Percentiles rank a stretch among this genome's conserved stretches.
phyloP scores from a whole-genome alignment of 352 stramenopile genomes.

The Pythium pectinolyticum region DNA sequence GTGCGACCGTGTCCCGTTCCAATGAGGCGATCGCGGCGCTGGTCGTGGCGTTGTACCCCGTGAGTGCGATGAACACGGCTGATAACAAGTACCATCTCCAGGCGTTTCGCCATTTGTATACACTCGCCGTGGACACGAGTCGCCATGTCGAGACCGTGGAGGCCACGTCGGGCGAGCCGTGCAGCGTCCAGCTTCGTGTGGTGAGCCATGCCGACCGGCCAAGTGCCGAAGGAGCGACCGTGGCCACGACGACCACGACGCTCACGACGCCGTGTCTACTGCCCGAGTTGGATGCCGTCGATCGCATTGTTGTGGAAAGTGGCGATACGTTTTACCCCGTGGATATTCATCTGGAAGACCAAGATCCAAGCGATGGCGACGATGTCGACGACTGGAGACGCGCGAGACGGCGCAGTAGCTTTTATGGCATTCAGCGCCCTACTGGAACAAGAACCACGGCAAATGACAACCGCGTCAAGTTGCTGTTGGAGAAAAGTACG shows the following conservation, averaged over 20 bases:
- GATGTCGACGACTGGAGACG: constrained; percentile 15
- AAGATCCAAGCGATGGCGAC: constrained; percentile 7
- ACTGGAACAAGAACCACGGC: constrained; percentile 31
- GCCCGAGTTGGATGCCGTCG: constrained; percentile 57
- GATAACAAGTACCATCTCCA: constrained; percentile 94
- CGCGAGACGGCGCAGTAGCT: neutral
- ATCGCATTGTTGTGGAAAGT: constrained; percentile 51
- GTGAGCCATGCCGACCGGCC: constrained; percentile 32
- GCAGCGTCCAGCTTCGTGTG: constrained; percentile 49
- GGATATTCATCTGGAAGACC: constrained; percentile 46
- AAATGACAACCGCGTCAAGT: constrained; percentile 56
- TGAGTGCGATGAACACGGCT: constrained; percentile 89
- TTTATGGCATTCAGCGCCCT: neutral
- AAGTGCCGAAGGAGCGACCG: neutral
- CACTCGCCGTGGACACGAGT: constrained; percentile 76
- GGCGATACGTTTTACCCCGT: constrained; percentile 63
- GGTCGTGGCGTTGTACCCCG: constrained; percentile 93
- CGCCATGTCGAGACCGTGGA: constrained; percentile 78
- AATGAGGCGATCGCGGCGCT: constrained; percentile 93
- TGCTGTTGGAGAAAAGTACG: constrained; percentile 54
- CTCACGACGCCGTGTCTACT: constrained; percentile 72
- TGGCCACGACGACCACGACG: constrained; percentile 24
- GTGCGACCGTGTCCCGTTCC: constrained; percentile 88
- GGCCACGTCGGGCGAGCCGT: constrained; percentile 48
- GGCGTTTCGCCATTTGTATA: constrained; percentile 91